These are phyloP conservation scores for Exophiala mesophila DNA, from an alignment of 2,329 filamentous ascomycete species.

Conservation along the genomic window DNA sequence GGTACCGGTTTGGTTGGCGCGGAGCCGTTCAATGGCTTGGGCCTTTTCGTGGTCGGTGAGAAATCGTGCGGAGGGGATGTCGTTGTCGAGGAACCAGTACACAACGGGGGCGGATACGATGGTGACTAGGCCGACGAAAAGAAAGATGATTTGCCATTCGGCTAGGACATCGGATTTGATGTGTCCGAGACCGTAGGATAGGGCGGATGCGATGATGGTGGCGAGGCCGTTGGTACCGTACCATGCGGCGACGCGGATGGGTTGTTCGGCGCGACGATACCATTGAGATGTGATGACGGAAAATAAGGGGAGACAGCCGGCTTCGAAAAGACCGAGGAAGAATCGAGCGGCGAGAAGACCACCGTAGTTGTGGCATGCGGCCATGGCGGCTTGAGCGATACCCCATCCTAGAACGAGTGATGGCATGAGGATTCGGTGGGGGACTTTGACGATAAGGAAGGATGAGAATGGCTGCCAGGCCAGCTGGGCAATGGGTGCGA, in stretches of 20 bases:
- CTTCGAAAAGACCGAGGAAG: constrained; percentile 51
- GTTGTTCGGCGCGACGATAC: constrained; percentile 54
- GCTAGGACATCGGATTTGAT: constrained; percentile 42
- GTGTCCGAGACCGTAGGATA: constrained; percentile 56
- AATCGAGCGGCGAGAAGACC: constrained; percentile 47
- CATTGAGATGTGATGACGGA: constrained; percentile 43
- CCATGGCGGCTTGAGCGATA: constrained; percentile 45
- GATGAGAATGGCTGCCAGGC: constrained; percentile 58
- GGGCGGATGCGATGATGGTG: constrained; percentile 52
- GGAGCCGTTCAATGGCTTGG: constrained; percentile 46
- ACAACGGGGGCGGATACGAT: constrained; percentile 54
- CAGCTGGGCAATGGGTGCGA: constrained; percentile 56
- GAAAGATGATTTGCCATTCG: constrained; percentile 56
- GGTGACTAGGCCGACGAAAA: constrained; percentile 59
- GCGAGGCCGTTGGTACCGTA: constrained; percentile 58
- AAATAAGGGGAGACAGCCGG: constrained; percentile 45
- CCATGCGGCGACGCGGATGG: constrained; percentile 60
- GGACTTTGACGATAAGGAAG: constrained; percentile 57
- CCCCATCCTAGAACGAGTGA: constrained; percentile 45
- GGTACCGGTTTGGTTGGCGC: constrained; percentile 47
- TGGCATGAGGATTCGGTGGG: constrained; percentile 56
- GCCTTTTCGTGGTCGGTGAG: constrained; percentile 43
- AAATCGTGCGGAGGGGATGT: constrained; percentile 50
- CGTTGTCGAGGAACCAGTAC: constrained; percentile 57
- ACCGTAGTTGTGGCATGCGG: constrained; percentile 43